Percentiles rank a stretch among this genome's conserved stretches.
These are phyloP conservation scores for Solanum sparsipilum DNA, from an alignment of 257 asterid genomes.

Conservation along the genomic window DNA sequence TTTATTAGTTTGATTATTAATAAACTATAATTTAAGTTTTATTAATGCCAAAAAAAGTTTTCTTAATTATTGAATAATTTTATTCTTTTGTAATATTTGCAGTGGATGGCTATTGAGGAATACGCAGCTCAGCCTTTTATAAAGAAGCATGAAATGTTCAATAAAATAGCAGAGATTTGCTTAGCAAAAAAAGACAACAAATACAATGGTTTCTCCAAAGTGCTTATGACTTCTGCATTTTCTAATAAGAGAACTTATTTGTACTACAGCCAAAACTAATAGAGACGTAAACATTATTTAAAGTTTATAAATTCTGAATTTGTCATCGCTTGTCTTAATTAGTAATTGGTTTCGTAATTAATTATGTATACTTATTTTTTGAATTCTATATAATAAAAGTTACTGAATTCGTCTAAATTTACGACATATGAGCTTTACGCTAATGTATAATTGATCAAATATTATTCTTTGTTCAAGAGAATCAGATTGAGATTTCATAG, in stretches of 20 bases:
- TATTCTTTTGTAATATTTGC: constrained; percentile 1
- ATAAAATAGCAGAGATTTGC: constrained; percentile 39
- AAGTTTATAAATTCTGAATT: no score
- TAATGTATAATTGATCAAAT: neutral
- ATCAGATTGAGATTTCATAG: neutral
- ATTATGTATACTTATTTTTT: no score
- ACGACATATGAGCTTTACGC: neutral
- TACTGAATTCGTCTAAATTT: no score
- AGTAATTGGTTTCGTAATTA: neutral
- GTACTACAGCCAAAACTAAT: constrained; percentile 15
- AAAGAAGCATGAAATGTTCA: constrained; percentile 42
- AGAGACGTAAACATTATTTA: no score
- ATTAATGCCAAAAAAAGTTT: neutral
- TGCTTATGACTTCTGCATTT: constrained; percentile 19
- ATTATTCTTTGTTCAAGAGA: neutral
- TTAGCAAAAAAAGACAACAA: constrained; percentile 37
- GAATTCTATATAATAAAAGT: neutral
- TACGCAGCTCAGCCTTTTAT: constrained; percentile 58
- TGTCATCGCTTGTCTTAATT: neutral
- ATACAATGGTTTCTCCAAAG: constrained; percentile 54
- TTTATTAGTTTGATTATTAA: neutral
- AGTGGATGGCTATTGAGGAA: constrained; percentile 90
- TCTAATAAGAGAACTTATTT: constrained; percentile 22
- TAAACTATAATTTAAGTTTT: neutral
- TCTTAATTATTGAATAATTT: neutral